Conservation (phyloP, 2,329 filamentous ascomycete genomes). For the Aspergillus transmontanensis region DNA sequence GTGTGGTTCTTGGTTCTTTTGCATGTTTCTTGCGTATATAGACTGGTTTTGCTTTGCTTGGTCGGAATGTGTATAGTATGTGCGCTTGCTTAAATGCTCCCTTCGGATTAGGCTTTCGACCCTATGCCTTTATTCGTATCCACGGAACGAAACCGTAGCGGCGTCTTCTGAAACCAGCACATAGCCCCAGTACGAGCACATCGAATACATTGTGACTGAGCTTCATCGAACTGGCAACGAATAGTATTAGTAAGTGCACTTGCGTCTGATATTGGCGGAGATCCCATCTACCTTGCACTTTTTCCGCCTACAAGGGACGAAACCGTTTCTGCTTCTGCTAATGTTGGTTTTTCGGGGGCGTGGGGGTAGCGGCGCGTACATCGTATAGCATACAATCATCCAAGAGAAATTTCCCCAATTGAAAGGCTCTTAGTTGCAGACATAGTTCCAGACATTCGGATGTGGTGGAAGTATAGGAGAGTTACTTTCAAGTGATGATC, state of each 20-base stretch:
- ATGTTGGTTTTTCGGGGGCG: neutral
- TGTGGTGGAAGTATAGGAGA: neutral
- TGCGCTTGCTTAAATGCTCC: too few relatives aligned
- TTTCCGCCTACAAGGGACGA: neutral
- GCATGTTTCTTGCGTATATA: too few relatives aligned
- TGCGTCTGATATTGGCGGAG: too few relatives aligned
- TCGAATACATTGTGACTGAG: neutral
- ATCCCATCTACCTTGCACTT: neutral
- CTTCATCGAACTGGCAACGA: neutral
- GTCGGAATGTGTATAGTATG: too few relatives aligned
- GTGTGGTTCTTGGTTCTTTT: too few relatives aligned
- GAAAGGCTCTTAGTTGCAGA: too few relatives aligned
- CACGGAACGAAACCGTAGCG: neutral
- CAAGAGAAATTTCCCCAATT: neutral
- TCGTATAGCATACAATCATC: neutral
- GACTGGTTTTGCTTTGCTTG: too few relatives aligned
- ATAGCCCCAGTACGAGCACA: neutral
- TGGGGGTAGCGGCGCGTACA: neutral
- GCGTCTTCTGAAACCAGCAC: neutral
- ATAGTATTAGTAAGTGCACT: neutral
- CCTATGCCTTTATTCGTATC: too few relatives aligned
- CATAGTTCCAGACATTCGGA: neutral
- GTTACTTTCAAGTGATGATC: neutral
- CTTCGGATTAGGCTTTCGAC: neutral
- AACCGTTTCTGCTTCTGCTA: neutral